Conservation (phyloP, 176 grass and related monocot genomes). For the Phyllostachys edulis region DNA sequence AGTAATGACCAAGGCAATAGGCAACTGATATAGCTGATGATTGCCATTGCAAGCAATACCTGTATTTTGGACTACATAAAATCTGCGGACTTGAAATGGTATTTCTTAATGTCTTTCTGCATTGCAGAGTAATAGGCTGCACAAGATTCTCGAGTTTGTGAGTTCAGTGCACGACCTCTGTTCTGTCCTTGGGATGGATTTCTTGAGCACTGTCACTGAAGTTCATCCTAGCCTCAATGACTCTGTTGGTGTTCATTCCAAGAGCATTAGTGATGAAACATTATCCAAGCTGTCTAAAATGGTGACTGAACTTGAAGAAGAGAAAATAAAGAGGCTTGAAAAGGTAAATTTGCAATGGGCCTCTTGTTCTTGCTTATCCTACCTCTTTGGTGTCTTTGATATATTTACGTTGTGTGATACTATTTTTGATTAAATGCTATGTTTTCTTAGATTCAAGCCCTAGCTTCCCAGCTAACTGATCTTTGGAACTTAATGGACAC, state of each 20-base stretch:
- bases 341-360: slow-evolving; percentile 54
- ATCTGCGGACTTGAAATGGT: background rate
- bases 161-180: slow-evolving; percentile 85
- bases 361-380: slow-evolving; percentile 21
- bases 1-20: background rate
- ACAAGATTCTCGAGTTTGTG: slow-evolving; percentile 78
- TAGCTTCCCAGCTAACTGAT: slow-evolving; percentile 73
- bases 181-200: slow-evolving; percentile 82
- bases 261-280: slow-evolving; percentile 88
- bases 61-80: background rate
- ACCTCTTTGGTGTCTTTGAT: slow-evolving; percentile 5
- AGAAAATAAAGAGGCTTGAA: slow-evolving; percentile 66
- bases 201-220: slow-evolving; percentile 73
- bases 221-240: slow-evolving; percentile 85
- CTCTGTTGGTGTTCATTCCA: slow-evolving; percentile 62
- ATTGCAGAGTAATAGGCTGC: slow-evolving; percentile 78
- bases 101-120: slow-evolving; percentile 4
- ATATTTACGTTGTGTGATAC: slow-evolving; percentile 25
- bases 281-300: slow-evolving; percentile 74
- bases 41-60: background rate
- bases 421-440: slow-evolving; percentile 22
- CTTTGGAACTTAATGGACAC: slow-evolving; percentile 96
- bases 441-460: slow-evolving; percentile 74
- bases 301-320: slow-evolving; percentile 66
- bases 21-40: slow-evolving; percentile 8